Percentiles rank a stretch among this genome's conserved stretches.
phyloP scores from a whole-genome alignment of 2,329 filamentous ascomycete species.

The Phyllachora maydis region DNA sequence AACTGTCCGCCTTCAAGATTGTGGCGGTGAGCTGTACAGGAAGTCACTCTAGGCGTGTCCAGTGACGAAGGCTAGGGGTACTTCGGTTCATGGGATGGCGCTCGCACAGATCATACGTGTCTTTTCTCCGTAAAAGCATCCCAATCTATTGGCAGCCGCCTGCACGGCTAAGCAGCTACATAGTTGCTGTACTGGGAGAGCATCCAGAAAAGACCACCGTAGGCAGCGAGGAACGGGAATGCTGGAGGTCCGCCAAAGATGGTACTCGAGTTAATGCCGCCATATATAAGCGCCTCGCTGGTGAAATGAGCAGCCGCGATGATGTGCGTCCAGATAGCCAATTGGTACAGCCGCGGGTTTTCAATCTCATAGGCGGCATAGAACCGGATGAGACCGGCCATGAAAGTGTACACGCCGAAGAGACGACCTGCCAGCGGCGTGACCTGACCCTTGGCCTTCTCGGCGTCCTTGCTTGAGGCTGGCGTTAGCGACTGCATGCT shows the following conservation, averaged over 20 bases:
- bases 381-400: constrained; percentile 55
- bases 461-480: constrained; percentile 19
- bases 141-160: too few species aligned
- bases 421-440: constrained; percentile 59
- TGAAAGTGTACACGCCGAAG: constrained; percentile 75
- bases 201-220: constrained; percentile 36
- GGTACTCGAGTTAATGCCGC: constrained; percentile 51
- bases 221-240: constrained; percentile 29
- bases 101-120: too few species aligned
- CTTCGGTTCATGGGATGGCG: too few species aligned
- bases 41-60: constrained; percentile 34
- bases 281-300: constrained; percentile 63
- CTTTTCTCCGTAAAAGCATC: too few species aligned
- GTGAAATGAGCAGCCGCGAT: constrained; percentile 62
- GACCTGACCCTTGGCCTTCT: constrained; percentile 33
- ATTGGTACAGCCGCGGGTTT: constrained; percentile 52
- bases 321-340: constrained; percentile 64
- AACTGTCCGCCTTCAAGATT: constrained; percentile 52
- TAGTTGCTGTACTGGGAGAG: constrained; percentile 48
- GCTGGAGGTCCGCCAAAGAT: constrained; percentile 34
- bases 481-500: constrained; percentile 28
- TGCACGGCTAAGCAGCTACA: too few species aligned
- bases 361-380: constrained; percentile 72
- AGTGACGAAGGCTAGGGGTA: too few species aligned
- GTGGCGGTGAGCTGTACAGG: constrained; percentile 69